Base-by-base conservation (phyloP, 2,329 filamentous ascomycete genomes). In the Lecanicillium sp. region DNA sequence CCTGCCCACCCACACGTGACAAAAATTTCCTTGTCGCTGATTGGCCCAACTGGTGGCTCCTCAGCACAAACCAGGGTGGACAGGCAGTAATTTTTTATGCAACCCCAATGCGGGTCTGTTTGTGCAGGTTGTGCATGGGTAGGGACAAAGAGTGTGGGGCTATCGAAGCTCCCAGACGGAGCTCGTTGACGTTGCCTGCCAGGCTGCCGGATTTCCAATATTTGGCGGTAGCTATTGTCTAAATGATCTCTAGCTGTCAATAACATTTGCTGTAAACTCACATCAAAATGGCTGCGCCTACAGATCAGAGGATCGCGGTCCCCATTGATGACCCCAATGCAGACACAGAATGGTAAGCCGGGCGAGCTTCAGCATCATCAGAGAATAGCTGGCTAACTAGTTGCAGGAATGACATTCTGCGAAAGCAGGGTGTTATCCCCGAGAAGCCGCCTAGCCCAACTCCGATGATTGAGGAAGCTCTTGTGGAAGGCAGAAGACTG, bases 401-500 rank as follows among this genome's bases (percentile, higher is more conserved):
- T 9, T 35, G 42, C 49, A 95, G 89, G 89, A 98, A 98, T 60
- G 92, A 98, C 51, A 98, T 98, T 55, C 80, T 98, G 42, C 85
- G 92, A 51, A 94, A 94, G 62, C 88, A 98, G 68, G 87, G 88
- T 48, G 73, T 98, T 49, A 96, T 98, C 45, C 92, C 92, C n/a
- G 89, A 96, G 59, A 96, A 95, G 59, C 88, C 90, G 0, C 88
- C 89, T 3, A 95, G 90, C 33, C 92, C 92, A 3, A 95, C 92
- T 3, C 88, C 89, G 6, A 82, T 95, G 67, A 95, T 98, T 52
- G 84, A 98, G 64, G 90, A 96, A 68, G 92, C 92, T 4, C 77
- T 98, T 33, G 62, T 83, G 15, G 85, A 95, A 65, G 92, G 85
- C 11, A 78, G 85, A 42, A 71, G 80, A 51, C 71, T 94, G 45